Evolutionary conservation across 768 basidiomycete species (phyloP).

Genomic region (Tricholoma saponaceum): DNA sequence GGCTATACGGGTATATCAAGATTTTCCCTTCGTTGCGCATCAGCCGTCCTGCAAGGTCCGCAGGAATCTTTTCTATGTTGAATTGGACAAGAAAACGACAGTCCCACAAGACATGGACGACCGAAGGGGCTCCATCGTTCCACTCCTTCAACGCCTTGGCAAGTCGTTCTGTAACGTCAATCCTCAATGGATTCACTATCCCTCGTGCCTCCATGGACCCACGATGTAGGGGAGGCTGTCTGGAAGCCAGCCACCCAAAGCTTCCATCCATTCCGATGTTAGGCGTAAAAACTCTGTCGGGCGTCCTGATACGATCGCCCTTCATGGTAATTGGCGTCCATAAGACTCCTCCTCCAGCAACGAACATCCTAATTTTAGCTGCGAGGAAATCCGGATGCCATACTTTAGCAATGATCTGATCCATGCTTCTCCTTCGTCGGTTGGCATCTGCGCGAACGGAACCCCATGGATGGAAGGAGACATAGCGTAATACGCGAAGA

Average conservation of each 20-base stretch:
- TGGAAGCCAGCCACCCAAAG: slow-evolving; percentile 59
- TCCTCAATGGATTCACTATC: slow-evolving; percentile 22
- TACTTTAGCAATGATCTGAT: slow-evolving; percentile 43
- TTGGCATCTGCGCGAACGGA: slow-evolving; percentile 56
- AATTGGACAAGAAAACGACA: slow-evolving; percentile 57
- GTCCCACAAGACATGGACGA: slow-evolving; percentile 53
- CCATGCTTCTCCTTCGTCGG: slow-evolving; percentile 43
- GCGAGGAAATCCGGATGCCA: slow-evolving; percentile 35
- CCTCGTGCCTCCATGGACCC: slow-evolving; percentile 22
- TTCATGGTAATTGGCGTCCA: slow-evolving; percentile 53
- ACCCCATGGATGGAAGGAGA: slow-evolving; percentile 78
- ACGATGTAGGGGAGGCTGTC: slow-evolving; percentile 45
- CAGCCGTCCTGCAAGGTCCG: slow-evolving; percentile 26
- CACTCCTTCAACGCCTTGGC: slow-evolving; percentile 10
- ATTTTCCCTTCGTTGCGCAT: slow-evolving; percentile 18
- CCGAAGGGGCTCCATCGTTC: slow-evolving; percentile 14
- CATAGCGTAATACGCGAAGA: slow-evolving; percentile 59
- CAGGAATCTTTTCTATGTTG: slow-evolving; percentile 39
- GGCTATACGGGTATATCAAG: slow-evolving; percentile 32
- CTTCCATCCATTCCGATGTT: slow-evolving; percentile 12
- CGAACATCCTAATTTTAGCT: slow-evolving; percentile 31
- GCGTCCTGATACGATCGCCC: slow-evolving; percentile 17
- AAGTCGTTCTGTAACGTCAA: slow-evolving; percentile 39
- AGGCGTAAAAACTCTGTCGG: slow-evolving; percentile 7
- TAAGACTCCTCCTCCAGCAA: slow-evolving; percentile 57